These are phyloP conservation scores for Juncus effusus DNA, from an alignment of 176 grass and related monocot genomes.

Conservation along the genomic window DNA sequence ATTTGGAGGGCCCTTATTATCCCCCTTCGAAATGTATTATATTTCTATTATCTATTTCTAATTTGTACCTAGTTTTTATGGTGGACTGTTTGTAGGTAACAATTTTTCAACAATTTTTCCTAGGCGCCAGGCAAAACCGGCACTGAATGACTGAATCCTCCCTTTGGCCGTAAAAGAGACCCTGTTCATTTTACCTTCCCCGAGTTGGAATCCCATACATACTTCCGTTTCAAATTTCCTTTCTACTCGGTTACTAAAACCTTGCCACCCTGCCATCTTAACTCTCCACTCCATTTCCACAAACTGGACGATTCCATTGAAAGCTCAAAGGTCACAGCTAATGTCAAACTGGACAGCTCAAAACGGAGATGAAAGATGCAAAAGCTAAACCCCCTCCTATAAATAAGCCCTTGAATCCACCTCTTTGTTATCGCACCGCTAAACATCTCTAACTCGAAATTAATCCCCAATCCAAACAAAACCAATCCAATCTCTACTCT, in stretches of 20 bases:
- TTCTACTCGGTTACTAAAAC: neutral
- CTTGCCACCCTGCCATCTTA: neutral
- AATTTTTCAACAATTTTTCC: too few species aligned
- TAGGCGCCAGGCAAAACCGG: too few species aligned
- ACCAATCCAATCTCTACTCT: neutral
- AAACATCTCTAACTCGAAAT: constrained; percentile 1
- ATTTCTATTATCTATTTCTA: too few species aligned
- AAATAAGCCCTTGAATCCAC: constrained; percentile 14
- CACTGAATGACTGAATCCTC: neutral
- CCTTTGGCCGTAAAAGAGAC: constrained; percentile 16
- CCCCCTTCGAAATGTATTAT: too few species aligned
- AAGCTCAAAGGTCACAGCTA: neutral
- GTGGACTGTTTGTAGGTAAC: too few species aligned
- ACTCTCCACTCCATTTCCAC: neutral
- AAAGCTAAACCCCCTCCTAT: constrained; percentile 18
- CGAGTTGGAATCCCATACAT: neutral
- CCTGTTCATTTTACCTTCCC: constrained; percentile 27
- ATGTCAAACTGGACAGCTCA: neutral
- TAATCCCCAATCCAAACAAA: neutral
- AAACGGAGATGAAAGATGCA: neutral
- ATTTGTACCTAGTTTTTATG: too few species aligned
- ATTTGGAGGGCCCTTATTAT: too few species aligned
- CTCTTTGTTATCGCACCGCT: neutral
- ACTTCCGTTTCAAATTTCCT: constrained; percentile 5
- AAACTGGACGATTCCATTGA: neutral